These are phyloP conservation scores for Podaxis carcinomalis DNA, from an alignment of 768 basidiomycete genomes.

Conservation along the genomic window DNA sequence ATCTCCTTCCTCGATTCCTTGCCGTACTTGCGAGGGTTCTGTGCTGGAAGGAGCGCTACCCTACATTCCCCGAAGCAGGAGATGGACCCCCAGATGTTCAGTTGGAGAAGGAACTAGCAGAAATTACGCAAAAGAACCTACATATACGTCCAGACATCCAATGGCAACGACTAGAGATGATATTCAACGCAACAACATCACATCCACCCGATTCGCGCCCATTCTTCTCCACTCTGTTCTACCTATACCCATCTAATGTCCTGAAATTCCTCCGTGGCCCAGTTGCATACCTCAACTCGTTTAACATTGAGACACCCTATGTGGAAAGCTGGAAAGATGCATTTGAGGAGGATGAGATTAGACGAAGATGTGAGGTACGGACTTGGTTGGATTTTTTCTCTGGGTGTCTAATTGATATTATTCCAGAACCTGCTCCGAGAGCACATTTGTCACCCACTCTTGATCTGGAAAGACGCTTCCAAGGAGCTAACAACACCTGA, in stretches of 20 bases:
- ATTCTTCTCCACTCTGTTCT: slow-evolving; percentile 81
- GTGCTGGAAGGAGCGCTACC: slow-evolving; percentile 65
- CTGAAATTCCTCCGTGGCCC: slow-evolving; percentile 76
- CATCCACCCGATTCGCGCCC: slow-evolving; percentile 55
- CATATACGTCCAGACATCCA: slow-evolving; percentile 50
- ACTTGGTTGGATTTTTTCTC: not conserved
- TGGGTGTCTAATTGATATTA: slow-evolving; percentile 8
- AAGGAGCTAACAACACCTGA: slow-evolving; percentile 60
- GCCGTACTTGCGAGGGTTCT: slow-evolving; percentile 66
- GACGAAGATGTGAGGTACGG: slow-evolving; percentile 68
- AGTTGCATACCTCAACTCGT: slow-evolving; percentile 53
- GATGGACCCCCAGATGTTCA: slow-evolving; percentile 28
- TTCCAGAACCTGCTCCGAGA: slow-evolving; percentile 61
- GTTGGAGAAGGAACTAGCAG: slow-evolving; percentile 37
- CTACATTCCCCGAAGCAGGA: slow-evolving; percentile 22
- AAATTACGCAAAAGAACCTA: slow-evolving; percentile 32
- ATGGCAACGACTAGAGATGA: slow-evolving; percentile 65
- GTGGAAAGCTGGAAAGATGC: slow-evolving; percentile 67
- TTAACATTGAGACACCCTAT: slow-evolving; percentile 52
- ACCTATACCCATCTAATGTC: slow-evolving; percentile 87
- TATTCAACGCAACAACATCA: slow-evolving; percentile 50
- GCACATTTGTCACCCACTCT: slow-evolving; percentile 68
- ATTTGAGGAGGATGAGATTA: slow-evolving; percentile 65
- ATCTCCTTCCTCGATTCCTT: slow-evolving; percentile 60
- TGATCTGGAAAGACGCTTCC: slow-evolving; percentile 62